Conservation (phyloP, 139 green algal genomes). For the Closterium sp. region DNA sequence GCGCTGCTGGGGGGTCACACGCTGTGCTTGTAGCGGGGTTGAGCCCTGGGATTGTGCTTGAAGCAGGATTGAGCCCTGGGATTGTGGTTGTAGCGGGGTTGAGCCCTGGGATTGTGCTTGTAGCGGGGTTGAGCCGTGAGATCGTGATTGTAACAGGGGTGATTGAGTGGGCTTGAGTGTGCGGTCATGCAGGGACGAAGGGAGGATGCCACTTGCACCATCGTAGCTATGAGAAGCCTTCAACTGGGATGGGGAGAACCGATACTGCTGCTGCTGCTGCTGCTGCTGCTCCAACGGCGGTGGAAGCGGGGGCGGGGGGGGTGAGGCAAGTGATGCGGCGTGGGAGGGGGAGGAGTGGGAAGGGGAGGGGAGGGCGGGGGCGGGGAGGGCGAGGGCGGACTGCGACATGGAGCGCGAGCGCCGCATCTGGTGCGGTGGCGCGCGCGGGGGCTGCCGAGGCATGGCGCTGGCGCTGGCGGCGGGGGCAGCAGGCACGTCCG, state of each 20-base stretch:
- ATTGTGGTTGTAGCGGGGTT: not conserved
- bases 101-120: not conserved
- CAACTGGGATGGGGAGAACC: not conserved
- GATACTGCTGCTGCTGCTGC: not conserved
- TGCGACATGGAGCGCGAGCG: not conserved
- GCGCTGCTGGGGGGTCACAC: not conserved
- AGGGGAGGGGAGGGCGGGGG: not conserved
- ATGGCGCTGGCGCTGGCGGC: not conserved
- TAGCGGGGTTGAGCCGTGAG: not conserved
- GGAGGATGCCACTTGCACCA: not conserved
- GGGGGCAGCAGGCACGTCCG: not conserved
- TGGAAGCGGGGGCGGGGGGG: too few relatives aligned
- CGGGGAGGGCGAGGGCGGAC: not conserved
- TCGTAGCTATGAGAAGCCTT: not conserved
- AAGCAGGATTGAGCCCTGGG: not conserved
- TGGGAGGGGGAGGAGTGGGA: not conserved
- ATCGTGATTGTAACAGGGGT: not conserved
- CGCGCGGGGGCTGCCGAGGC: not conserved
- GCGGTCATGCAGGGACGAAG: not conserved
- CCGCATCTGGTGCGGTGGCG: not conserved
- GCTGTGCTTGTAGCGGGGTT: not conserved
- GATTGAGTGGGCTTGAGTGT: not conserved
- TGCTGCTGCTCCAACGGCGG: not conserved
- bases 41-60: not conserved
- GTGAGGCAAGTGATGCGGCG: not conserved